Conservation (phyloP, 306 rosid genomes). For the Cyclanthera cordifolia region DNA sequence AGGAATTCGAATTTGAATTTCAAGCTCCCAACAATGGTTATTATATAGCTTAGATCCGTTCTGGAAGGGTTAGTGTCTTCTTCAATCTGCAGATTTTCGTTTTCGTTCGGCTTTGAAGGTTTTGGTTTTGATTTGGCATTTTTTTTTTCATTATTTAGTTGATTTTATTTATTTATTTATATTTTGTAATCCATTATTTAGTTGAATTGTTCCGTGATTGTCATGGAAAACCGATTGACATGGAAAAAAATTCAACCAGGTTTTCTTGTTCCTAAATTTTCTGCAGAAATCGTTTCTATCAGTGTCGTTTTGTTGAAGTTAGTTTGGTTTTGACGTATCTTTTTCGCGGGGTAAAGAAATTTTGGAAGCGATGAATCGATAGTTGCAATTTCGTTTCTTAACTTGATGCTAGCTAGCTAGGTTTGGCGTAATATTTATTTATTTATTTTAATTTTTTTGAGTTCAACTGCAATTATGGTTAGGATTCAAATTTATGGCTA, state of each 20-base stretch:
- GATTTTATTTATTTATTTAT: too few species aligned
- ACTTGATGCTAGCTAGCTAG: neutral
- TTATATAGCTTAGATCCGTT: constrained; percentile 8
- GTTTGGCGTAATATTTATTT: neutral
- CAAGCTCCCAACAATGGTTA: neutral
- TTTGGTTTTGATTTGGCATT: neutral
- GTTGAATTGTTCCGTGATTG: neutral
- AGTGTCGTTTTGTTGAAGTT: neutral
- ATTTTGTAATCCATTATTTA: too few species aligned
- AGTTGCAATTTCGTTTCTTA: neutral
- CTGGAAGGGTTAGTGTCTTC: neutral
- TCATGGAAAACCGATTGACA: too few species aligned
- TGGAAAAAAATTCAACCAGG: neutral
- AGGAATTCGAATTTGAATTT: constrained; percentile 13
- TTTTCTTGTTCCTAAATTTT: neutral
- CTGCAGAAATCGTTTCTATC: neutral
- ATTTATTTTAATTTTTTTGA: too few species aligned
- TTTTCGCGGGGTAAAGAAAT: neutral
- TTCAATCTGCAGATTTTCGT: neutral
- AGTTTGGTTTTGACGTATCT: neutral
- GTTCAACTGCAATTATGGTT: too few species aligned
- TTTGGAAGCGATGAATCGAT: neutral
- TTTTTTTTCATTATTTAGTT: neutral
- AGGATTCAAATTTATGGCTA: too few species aligned
- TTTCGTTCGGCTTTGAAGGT: neutral